A percentile compares a stretch with the other conserved stretches of the same genome.
These are phyloP conservation scores for Geranium incanum DNA, from an alignment of 441 rosid species.

Conservation along the genomic window DNA sequence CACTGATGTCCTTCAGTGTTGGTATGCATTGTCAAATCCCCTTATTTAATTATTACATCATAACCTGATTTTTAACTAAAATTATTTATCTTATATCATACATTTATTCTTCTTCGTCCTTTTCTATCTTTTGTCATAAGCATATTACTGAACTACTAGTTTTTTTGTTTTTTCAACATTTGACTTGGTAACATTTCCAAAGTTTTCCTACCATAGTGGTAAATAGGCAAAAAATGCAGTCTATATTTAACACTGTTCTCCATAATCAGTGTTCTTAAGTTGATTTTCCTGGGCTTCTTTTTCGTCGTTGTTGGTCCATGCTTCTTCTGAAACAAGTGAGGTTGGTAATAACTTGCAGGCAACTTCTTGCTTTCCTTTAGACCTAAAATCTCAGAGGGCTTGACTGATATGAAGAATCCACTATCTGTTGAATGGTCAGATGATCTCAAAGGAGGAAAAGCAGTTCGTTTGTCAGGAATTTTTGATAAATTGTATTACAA, in stretches of 20 bases:
- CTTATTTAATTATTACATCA: slow-evolving; percentile 10
- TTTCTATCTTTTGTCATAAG: slow-evolving; percentile 1
- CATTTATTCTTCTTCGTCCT: slow-evolving; percentile 7
- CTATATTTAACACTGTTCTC: slow-evolving; percentile 1
- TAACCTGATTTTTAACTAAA: not conserved
- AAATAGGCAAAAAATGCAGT: not conserved
- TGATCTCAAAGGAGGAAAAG: slow-evolving; percentile 87
- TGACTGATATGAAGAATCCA: slow-evolving; percentile 30
- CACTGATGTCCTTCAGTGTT: slow-evolving; percentile 73
- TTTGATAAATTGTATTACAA: slow-evolving; percentile 73
- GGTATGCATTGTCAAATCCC: slow-evolving; percentile 45
- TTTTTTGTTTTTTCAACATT: not conserved
- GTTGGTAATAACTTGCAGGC: slow-evolving; percentile 49
- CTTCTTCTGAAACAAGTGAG: slow-evolving; percentile 18
- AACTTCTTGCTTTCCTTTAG: slow-evolving; percentile 87
- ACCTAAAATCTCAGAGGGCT: slow-evolving; percentile 54
- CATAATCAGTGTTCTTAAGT: not conserved
- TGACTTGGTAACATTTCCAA: not conserved
- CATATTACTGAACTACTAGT: not conserved
- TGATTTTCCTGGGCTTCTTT: not conserved
- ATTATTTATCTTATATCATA: slow-evolving; percentile 4
- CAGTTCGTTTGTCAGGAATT: slow-evolving; percentile 76
- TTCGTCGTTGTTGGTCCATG: slow-evolving; percentile 9
- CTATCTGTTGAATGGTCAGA: slow-evolving; percentile 81
- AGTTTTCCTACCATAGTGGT: not conserved